Base-by-base conservation (phyloP, 75 land plant species). In the Picea sitchensis region DNA sequence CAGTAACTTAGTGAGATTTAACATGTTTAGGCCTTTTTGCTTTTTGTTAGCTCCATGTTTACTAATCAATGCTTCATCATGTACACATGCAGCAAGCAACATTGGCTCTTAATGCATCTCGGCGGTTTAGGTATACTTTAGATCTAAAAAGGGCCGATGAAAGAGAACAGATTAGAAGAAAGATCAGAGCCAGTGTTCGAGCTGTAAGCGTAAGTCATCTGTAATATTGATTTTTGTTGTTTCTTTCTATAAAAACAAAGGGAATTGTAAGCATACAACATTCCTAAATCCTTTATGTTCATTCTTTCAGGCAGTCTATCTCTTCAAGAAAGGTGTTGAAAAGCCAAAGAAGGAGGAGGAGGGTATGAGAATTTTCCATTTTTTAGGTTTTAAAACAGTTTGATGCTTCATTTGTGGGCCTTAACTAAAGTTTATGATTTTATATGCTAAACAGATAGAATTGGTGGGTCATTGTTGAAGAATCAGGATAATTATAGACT, bases 91-190 rank as follows among this genome's bases (percentile, higher is more conserved):
- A 92, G 94, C 88, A 90, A 92, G 94, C 92, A 30, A 88, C 92
- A 20, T 90, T 96, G 51, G 99, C 88, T 72, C 81, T 96, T 14
- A 96, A 96, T 88, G 99, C 99, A 68, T 83, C 98, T 60, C 91
- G 99, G 17, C 84, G 99, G 58, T 96, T 96, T 80, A 88, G 99
- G 23, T 94, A 96, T 77, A 92, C 95, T 59, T 78, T 93, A 77
- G 90, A 96, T 82, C 71, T 94, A 61, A 91, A 82, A 65, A 91
- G 80, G 79, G 91, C 84, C 57, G 87, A 86, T 73, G 87, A 85
- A 58, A 84, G 75, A 58, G 91, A 88, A 77, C 58, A 83, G 59
- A 68, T 65, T 15, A 84, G 80, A 54, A 82, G 93, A 78, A 91
- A 85, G 77, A 81, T 93, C 62, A 83, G 91, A 76, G 78, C 93